phyloP scores from a whole-genome alignment of 371 early-diverging fungal genomes.

The Syncephalastrum monosporum region DNA sequence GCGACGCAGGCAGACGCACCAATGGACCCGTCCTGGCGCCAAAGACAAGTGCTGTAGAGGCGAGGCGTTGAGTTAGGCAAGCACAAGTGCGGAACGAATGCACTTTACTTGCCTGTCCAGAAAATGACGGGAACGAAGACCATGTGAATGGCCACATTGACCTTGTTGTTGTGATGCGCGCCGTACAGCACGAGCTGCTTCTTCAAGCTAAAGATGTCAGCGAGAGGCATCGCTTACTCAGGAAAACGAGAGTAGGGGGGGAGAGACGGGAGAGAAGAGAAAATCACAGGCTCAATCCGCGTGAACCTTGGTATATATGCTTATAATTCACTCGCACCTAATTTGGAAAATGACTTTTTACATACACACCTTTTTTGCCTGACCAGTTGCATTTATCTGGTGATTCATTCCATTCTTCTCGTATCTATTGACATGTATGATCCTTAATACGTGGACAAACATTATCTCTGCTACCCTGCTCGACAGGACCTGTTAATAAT shows the following conservation, averaged over 20 bases:
- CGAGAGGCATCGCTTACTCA: constrained; percentile 13
- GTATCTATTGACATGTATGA: too few relatives aligned
- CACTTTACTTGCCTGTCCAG: constrained; percentile 59
- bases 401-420: too few relatives aligned
- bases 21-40: constrained; percentile 59
- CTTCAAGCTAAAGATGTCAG: constrained; percentile 65
- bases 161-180: constrained; percentile 72
- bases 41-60: constrained; percentile 57
- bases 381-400: too few relatives aligned
- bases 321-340: too few relatives aligned
- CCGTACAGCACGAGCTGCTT: constrained; percentile 78
- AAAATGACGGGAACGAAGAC: constrained; percentile 90
- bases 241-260: neutral
- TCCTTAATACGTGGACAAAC: too few relatives aligned
- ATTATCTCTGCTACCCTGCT: too few relatives aligned
- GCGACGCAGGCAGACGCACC: constrained; percentile 18
- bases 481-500: too few relatives aligned
- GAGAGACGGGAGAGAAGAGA: neutral
- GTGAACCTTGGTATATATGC: neutral
- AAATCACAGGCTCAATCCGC: neutral
- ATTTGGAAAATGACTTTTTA: too few relatives aligned
- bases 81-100: neutral
- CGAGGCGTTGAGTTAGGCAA: neutral
- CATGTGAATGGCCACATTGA: constrained; percentile 86
- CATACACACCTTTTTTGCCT: too few relatives aligned